These are phyloP conservation scores for Blastomyces gilchristii DNA, from an alignment of 2,329 filamentous ascomycete species.

Conservation along the genomic window DNA sequence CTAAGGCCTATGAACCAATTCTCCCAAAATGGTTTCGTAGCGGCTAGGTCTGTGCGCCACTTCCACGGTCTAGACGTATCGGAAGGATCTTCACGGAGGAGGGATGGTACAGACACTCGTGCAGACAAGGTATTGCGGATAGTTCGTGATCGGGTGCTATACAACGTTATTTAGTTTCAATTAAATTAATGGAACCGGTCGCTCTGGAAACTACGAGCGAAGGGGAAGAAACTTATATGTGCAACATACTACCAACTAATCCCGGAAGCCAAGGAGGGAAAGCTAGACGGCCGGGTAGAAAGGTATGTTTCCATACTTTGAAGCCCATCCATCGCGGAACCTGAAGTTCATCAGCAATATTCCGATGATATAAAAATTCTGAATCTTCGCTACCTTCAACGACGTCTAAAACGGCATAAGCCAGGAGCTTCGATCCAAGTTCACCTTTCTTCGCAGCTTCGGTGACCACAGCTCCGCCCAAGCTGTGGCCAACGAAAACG, in stretches of 20 bases:
- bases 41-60: conserved; percentile 76
- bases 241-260: conserved; percentile 74
- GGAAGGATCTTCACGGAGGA: conserved; percentile 47
- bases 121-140: conserved; percentile 77
- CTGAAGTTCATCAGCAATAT: conserved; percentile 21
- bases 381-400: conserved; percentile 55
- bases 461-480: conserved; percentile 85
- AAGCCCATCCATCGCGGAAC: conserved; percentile 87
- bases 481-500: conserved; percentile 79
- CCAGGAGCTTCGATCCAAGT: conserved; percentile 60
- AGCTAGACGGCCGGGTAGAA: conserved; percentile 65
- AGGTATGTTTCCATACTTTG: conserved; percentile 91
- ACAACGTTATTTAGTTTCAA: neutral
- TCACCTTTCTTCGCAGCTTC: conserved; percentile 61
- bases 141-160: conserved; percentile 65
- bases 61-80: conserved; percentile 50
- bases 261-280: conserved; percentile 64
- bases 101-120: conserved; percentile 70
- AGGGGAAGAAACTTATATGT: neutral
- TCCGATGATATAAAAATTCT: neutral
- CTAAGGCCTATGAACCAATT: conserved; percentile 86
- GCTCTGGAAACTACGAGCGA: neutral
- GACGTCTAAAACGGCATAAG: conserved; percentile 85
- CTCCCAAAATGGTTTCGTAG: conserved; percentile 86
- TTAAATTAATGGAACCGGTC: neutral